phyloP scores from a whole-genome alignment of 257 asterid species.

The Fraxinus cuspidata region DNA sequence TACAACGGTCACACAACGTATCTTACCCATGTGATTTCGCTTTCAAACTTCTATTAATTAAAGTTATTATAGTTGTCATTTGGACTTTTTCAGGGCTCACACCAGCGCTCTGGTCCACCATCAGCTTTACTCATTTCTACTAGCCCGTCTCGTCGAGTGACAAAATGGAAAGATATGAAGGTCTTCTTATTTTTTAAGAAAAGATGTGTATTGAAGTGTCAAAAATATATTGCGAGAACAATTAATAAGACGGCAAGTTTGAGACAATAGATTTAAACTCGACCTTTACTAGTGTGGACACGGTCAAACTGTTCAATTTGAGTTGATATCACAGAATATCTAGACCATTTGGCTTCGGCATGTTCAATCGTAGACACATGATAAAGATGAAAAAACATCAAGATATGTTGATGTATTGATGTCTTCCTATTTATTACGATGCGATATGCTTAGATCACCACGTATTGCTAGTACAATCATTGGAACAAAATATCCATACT shows the following conservation, averaged over 20 bases:
- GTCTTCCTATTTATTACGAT: neutral
- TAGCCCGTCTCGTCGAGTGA: no score
- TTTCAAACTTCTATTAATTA: slow-evolving; percentile 40
- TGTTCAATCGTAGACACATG: no score
- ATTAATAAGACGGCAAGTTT: no score
- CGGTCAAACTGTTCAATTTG: no score
- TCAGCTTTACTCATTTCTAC: neutral
- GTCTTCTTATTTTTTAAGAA: no score
- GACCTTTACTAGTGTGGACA: no score
- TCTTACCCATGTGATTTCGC: slow-evolving; percentile 38
- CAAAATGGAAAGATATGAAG: no score
- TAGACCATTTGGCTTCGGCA: no score
- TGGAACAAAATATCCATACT: neutral
- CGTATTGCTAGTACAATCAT: neutral
- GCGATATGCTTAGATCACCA: neutral
- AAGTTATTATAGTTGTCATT: neutral
- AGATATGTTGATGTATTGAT: neutral
- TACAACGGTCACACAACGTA: slow-evolving; percentile 71
- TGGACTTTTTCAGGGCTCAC: neutral
- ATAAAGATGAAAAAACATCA: no score
- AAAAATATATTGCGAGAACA: neutral
- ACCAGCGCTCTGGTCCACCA: neutral
- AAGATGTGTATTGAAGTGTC: no score
- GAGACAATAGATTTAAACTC: neutral
- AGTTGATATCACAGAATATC: neutral